Evolutionary conservation across 2,329 filamentous ascomycete species (phyloP).

Genomic region (Amauroascus niger): DNA sequence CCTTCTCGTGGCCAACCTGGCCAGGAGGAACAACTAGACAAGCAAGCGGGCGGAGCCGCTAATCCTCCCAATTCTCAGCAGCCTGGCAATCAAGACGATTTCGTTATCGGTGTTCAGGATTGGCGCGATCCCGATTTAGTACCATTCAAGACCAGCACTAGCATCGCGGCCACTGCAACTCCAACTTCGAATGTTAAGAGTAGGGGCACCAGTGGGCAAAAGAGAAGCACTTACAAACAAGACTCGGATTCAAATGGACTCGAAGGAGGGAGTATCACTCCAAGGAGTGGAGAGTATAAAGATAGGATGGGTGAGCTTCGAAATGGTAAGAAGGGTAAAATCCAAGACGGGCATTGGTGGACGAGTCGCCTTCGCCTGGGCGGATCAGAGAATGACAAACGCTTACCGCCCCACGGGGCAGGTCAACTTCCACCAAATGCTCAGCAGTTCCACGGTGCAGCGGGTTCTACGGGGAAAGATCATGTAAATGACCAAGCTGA

Average conservation of each 20-base stretch:
- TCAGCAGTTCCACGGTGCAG: constrained; percentile 18
- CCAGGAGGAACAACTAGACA: constrained; percentile 23
- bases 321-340: constrained; percentile 14
- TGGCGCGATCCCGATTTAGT: constrained; percentile 73
- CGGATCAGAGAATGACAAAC: constrained; percentile 18
- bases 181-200: constrained; percentile 1
- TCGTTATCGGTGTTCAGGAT: constrained; percentile 75
- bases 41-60: constrained; percentile 17
- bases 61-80: constrained; percentile 17
- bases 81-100: constrained; percentile 43
- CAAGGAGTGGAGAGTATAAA: constrained; percentile 61
- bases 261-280: constrained; percentile 59
- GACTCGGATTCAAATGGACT: constrained; percentile 31
- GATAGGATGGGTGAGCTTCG: constrained; percentile 3
- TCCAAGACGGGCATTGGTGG: constrained; percentile 27
- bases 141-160: constrained; percentile 26
- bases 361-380: constrained; percentile 24
- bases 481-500: constrained; percentile 32
- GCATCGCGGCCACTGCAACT: constrained; percentile 20
- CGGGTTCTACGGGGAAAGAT: constrained; percentile 14
- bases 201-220: constrained; percentile 10
- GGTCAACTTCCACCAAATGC: background rate
- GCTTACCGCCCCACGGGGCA: background rate
- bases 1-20: constrained; percentile 51
- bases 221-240: constrained; percentile 25